Evolutionary conservation across 768 basidiomycete species (phyloP), one percentile per base, ranked within the genome.

Genomic region (Flagelloscypha sp.): DNA sequence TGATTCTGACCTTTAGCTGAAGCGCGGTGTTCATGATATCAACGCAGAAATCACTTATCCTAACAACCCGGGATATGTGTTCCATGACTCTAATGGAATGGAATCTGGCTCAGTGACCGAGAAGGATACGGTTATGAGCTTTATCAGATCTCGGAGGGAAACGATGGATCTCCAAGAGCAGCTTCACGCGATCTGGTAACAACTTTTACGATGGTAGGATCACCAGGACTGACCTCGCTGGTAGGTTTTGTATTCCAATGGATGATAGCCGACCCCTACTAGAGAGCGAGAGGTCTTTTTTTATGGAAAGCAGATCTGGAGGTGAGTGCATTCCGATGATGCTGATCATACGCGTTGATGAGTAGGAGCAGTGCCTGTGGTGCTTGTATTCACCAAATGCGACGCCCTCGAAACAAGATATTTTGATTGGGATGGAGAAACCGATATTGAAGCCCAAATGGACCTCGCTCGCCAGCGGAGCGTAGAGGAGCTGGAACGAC

Each of bases 191-290:
- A 64, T 66, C 17, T 68, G 64, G 64, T 62, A 33, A 16, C 42
- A 22, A 37, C 25, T 7, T 22, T 5, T 37, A 18, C 36, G 23
- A 36, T 13, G 6, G 6, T 27, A 11, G 20, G 13, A 27, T 36
- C 34, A 21, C 23, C 29, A 20, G 21, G 8, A n/a, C n/a, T 33
- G 28, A 19, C 24, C 17, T 12, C n/a, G 15, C 36, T n/a, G n/a
- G n/a, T n/a, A 67, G 65, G 65, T 66, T 56, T 34, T 67, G 65
- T 36, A 52, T 66, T 33, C 45, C 46, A 2, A 51, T 55, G 32
- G 43, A 57, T 37, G 44, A 30, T 28, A 33, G 36, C 15, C 38
- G 64, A 15, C 45, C 55, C 9, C 36, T 62, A 11, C 32, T 53
- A 6, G 42, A 43, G 27, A 43, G 43, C 2, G 64, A 65, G 27